phyloP scores from a whole-genome alignment of 805 yeast species.

The Maudiozyma bulderi region DNA sequence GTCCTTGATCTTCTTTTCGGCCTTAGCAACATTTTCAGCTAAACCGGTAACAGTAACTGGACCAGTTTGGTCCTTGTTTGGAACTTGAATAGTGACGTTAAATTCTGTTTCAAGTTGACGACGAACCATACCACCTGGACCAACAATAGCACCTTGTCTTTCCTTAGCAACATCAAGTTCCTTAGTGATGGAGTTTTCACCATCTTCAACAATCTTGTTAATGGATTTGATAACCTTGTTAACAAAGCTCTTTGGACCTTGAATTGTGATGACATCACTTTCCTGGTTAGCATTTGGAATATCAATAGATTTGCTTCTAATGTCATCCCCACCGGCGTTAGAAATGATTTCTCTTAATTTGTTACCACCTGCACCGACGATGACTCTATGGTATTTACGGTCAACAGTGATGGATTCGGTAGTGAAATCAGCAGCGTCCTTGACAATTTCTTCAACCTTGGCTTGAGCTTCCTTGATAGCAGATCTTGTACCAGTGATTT shows the following conservation, averaged over 20 bases:
- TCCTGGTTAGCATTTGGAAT: slow-evolving; percentile 62
- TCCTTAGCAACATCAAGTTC: slow-evolving; percentile 54
- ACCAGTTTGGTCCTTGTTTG: slow-evolving; percentile 45
- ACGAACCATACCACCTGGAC: slow-evolving; percentile 70
- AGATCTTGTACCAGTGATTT: slow-evolving; percentile 66
- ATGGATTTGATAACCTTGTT: slow-evolving; percentile 55
- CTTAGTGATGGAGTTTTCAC: slow-evolving; percentile 49
- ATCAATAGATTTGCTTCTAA: slow-evolving; percentile 34
- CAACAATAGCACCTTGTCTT: slow-evolving; percentile 68
- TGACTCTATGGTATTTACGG: slow-evolving; percentile 60
- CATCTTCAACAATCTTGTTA: slow-evolving; percentile 49
- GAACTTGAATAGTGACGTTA: slow-evolving; percentile 55
- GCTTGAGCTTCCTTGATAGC: slow-evolving; percentile 65
- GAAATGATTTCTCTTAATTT: slow-evolving; percentile 62
- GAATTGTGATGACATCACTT: slow-evolving; percentile 46
- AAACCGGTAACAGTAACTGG: slow-evolving; percentile 51
- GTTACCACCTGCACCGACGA: slow-evolving; percentile 74
- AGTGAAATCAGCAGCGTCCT: slow-evolving; percentile 53
- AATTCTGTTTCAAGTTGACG: slow-evolving; percentile 63
- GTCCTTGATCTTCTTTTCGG: slow-evolving; percentile 46
- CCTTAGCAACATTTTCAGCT: slow-evolving; percentile 54
- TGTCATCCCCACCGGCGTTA: slow-evolving; percentile 60
- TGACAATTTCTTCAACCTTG: slow-evolving; percentile 52
- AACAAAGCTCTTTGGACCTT: slow-evolving; percentile 72
- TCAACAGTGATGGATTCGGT: slow-evolving; percentile 55